These are phyloP conservation scores for Drosera capensis DNA, from an alignment of 148 eudicot species.

Conservation along the genomic window DNA sequence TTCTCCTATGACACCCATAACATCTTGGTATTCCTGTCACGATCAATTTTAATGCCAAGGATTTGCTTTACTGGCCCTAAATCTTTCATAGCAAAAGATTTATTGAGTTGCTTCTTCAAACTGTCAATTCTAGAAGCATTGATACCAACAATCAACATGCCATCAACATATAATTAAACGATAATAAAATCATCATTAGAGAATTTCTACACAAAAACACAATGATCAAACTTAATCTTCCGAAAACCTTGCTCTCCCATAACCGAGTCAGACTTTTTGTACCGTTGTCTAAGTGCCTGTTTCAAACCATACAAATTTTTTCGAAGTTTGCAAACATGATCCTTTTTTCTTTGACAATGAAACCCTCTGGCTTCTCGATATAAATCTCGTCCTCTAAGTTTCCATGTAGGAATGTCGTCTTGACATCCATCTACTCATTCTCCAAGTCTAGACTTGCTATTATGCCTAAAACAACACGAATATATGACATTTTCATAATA, in stretches of 20 bases:
- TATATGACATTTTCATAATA: not conserved
- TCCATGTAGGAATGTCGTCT: not conserved
- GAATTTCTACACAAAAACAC: not conserved
- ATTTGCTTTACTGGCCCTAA: no score
- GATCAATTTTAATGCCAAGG: no score
- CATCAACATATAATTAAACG: not conserved
- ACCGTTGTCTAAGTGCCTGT: not conserved
- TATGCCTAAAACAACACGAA: not conserved
- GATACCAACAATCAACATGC: not conserved
- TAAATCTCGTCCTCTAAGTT: not conserved
- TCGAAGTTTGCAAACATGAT: not conserved
- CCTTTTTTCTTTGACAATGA: not conserved
- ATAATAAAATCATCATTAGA: not conserved
- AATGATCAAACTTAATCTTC: not conserved
- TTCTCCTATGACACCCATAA: no score
- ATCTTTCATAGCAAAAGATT: not conserved
- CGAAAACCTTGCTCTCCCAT: not conserved
- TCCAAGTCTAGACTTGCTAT: not conserved
- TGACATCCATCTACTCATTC: not conserved
- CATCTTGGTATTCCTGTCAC: no score
- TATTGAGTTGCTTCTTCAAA: not conserved
- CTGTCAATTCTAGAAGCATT: not conserved
- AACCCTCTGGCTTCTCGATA: not conserved
- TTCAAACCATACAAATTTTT: not conserved
- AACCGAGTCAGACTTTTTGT: not conserved